phyloP scores from a whole-genome alignment of 78 protist species.

The Diacronema lutheri region DNA sequence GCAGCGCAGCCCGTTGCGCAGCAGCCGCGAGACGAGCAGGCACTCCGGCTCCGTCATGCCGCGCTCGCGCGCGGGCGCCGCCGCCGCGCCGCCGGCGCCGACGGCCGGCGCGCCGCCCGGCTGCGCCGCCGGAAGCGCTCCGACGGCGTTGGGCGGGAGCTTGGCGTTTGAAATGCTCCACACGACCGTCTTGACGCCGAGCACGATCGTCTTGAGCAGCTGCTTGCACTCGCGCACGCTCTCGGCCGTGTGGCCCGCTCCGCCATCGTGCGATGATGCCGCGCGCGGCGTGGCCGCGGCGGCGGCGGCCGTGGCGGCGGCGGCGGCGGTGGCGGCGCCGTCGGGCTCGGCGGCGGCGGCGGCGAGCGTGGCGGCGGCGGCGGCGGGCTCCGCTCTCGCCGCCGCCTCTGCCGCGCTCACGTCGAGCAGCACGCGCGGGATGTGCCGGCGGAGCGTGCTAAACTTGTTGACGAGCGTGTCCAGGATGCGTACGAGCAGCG shows the following conservation, averaged over 20 bases:
- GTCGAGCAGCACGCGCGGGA: constrained; percentile 53
- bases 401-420: too few species aligned
- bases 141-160: not conserved
- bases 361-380: not conserved
- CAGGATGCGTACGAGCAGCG: constrained; percentile 64
- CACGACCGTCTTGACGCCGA: constrained; percentile 77
- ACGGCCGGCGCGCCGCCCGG: not conserved
- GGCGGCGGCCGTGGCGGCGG: constrained; percentile 16
- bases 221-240: constrained; percentile 35
- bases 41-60: constrained; percentile 49
- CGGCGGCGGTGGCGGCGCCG: not conserved
- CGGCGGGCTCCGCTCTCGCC: not conserved
- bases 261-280: not conserved
- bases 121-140: too few species aligned
- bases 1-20: constrained; percentile 66
- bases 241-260: not conserved
- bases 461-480: constrained; percentile 75
- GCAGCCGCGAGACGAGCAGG: constrained; percentile 42
- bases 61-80: not conserved
- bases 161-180: constrained; percentile 61
- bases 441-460: constrained; percentile 43
- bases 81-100: not conserved
- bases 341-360: not conserved
- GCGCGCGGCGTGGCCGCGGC: not conserved
- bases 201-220: constrained; percentile 68